Base-by-base conservation (phyloP, 2,329 filamentous ascomycete species). In the Zymoseptoria tritici region DNA sequence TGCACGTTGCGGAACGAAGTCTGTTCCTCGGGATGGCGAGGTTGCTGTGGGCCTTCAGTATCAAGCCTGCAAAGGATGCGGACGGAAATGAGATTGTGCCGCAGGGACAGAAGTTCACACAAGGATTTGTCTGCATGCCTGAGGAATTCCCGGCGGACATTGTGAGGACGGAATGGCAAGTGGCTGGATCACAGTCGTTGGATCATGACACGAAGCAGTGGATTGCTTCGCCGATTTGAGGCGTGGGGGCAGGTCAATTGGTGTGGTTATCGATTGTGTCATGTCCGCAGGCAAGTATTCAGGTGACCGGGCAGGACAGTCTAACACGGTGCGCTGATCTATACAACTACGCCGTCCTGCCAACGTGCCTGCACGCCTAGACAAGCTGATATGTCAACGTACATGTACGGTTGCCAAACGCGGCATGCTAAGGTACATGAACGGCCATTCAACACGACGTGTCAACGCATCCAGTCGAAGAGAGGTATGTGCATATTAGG, bases 31-130 rank as follows among this genome's bases (percentile, higher is more conserved):
- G 74, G 4, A 74, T 79, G 24, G 76, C 77, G 16, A 72, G 75
- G n/a, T 71, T 80, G n/a, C 74, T 77, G 0, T 79, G 77, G 77
- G 65, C 78, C 11, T 79, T 79, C 67, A 62, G 78, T 52, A 73
- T 79, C n/a, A 52, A 60, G 46, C 67, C 71, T 0, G 58, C 68
- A 1, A 63, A 64, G 11, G 72, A 75, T 60, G 62, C 21, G 1
- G 24, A 66, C 2, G 75, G 76, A 1, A 67, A 65, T 52, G 64
- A 63, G 2, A 73, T 79, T 19, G 42, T 75, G 0, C 76, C 76
- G 0, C 73, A 78, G 55, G 67, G 66, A 4, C 74, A 77, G 29
- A 71, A 70, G 24, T 62, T 78, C 54, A 78, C 75, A 0, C 74
- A 77, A 63, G 77, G 76, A 0, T 76, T 79, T 58, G 75, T 77